Base-by-base conservation (phyloP, 768 basidiomycete genomes). In the Exidia glandulosa region DNA sequence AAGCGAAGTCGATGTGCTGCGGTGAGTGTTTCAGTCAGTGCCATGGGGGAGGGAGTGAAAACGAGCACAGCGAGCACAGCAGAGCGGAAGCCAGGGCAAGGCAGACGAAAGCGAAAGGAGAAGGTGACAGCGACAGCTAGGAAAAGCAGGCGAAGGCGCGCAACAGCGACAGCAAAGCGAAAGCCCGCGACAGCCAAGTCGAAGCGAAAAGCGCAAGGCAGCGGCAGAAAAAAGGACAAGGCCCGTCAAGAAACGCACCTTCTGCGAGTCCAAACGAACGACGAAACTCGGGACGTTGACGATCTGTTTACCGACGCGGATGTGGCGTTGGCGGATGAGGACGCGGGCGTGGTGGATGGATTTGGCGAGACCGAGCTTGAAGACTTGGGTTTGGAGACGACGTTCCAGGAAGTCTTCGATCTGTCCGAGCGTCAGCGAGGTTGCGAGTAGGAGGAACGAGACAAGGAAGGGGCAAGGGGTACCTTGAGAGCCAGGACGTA, bases 381-480 rank as follows among this genome's bases (percentile, higher is more conserved):
- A 99, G 69, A 99, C 96, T 80, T 98, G 96, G 41, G 96, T 99
- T 79, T 99, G 96, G 72, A 99, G 78, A 68, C 96, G 80, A 69
- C 96, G 84, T 82, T 99, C 96, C 88, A 99, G 88, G 88, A 99
- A 99, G 78, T 99, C 96, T 76, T 99, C 96, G 68, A 97, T 86
- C 81, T 37, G 36, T 37, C 10, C 36, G 36, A 37, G 19, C 10
- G 36, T 37, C 36, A 37, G 36, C 36, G 10, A 37, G 19, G 9
- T 9, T 37, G 10, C 19, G 36, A 19, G 9, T 10, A 10, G 9
- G 9, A 37, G 9, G 19, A 9, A 10, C 19, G 9, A 37, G 19
- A 19, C 19, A 37, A 37, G 9, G 10, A 37, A 37, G 36, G 9
- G 19, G 36, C 9, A 37, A 37, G 19, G 36, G 10, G 19, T 37